Evolutionary conservation across 208 protist genomes (phyloP).

Genomic region (Vickermania ingenoplastis): DNA sequence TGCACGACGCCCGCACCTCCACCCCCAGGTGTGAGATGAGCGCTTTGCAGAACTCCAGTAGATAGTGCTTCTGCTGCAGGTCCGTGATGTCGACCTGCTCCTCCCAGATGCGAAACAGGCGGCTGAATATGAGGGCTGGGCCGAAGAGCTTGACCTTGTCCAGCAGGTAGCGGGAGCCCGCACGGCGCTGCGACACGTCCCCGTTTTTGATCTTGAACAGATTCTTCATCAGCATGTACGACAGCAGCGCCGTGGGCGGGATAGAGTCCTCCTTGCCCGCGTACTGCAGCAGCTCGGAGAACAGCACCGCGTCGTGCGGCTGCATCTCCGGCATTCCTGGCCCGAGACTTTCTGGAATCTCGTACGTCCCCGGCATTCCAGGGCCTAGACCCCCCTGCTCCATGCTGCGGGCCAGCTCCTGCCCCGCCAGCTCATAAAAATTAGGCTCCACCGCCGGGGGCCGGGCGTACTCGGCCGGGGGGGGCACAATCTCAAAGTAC

Average conservation of each 20-base stretch:
- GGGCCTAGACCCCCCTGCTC: neutral
- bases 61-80: slow-evolving; percentile 97
- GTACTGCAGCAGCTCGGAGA: slow-evolving; percentile 92
- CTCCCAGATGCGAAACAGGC: slow-evolving; percentile 97
- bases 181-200: slow-evolving; percentile 94
- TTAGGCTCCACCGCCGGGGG: slow-evolving; percentile 72
- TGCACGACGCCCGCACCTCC: slow-evolving; percentile 93
- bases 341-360: slow-evolving; percentile 80
- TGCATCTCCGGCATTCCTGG: slow-evolving; percentile 93
- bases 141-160: slow-evolving; percentile 98
- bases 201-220: slow-evolving; percentile 99
- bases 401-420: slow-evolving; percentile 2
- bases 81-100: slow-evolving; percentile 95
- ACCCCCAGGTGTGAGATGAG: slow-evolving; percentile 98
- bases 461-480: slow-evolving; percentile 78
- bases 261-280: slow-evolving; percentile 71
- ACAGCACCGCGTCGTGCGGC: slow-evolving; percentile 95
- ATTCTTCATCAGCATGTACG: slow-evolving; percentile 96
- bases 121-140: slow-evolving; percentile 95
- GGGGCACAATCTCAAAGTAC: slow-evolving; percentile 60
- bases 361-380: slow-evolving; percentile 22
- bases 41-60: slow-evolving; percentile 98
- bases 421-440: slow-evolving; percentile 78
- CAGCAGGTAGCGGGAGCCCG: slow-evolving; percentile 94
- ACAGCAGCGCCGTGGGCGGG: slow-evolving; percentile 86